phyloP scores from a whole-genome alignment of 148 eudicot genomes.

The Chenopodium suecicum region DNA sequence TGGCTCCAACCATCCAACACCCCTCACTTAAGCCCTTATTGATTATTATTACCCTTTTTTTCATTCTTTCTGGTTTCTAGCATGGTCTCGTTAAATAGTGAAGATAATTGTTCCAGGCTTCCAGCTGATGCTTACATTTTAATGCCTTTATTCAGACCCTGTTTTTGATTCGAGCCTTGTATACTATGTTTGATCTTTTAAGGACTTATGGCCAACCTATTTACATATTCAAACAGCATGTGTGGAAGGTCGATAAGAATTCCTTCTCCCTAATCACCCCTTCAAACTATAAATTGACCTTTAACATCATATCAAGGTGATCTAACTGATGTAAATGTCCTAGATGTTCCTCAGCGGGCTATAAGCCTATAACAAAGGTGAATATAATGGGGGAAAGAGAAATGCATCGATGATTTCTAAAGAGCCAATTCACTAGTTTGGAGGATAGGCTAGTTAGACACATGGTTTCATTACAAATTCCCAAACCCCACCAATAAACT shows the following conservation, averaged over 20 bases:
- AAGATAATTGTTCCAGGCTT: background rate
- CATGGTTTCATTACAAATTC: background rate
- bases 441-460: background rate
- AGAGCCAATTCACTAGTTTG: background rate
- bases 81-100: background rate
- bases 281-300: background rate
- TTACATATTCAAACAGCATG: background rate
- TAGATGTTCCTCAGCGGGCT: too few relatives aligned
- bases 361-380: background rate
- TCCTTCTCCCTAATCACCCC: background rate
- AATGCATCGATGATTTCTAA: background rate
- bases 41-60: background rate
- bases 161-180: background rate
- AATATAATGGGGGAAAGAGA: background rate
- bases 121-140: background rate
- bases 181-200: background rate
- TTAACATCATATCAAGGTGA: background rate
- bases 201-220: background rate
- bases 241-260: background rate
- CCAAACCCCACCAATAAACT: background rate
- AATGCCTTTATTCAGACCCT: background rate
- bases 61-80: background rate
- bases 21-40: background rate
- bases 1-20: too few relatives aligned
- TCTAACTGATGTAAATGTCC: background rate